A percentile compares a stretch with the other conserved stretches of the same genome.
These are phyloP conservation scores for Backusella psychrophila DNA, from an alignment of 192 early-diverging fungal genomes.

Conservation along the genomic window DNA sequence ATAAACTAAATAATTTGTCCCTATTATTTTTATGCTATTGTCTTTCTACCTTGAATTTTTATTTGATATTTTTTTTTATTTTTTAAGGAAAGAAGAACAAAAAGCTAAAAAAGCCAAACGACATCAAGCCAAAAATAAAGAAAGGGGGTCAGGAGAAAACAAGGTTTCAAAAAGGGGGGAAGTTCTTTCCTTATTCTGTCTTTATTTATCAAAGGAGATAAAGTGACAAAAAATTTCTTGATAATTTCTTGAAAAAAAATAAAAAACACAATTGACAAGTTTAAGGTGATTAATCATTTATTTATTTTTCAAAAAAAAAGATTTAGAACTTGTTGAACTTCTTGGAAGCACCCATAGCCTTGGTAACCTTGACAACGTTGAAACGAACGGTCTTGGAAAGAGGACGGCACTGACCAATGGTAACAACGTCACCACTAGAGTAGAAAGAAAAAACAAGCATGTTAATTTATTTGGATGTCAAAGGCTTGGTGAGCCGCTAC, in stretches of 20 bases:
- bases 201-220: neutral
- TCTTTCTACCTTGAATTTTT: neutral
- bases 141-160: neutral
- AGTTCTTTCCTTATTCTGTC: neutral
- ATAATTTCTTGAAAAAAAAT: neutral
- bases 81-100: neutral
- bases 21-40: neutral
- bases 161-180: neutral
- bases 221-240: neutral
- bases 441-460: neutral
- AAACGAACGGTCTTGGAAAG: slow-evolving; percentile 99
- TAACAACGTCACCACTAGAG: slow-evolving; percentile 82
- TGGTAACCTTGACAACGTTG: slow-evolving; percentile 98
- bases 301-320: neutral
- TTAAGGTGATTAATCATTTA: neutral
- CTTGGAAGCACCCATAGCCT: slow-evolving; percentile 80
- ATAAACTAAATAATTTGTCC: neutral
- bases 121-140: neutral
- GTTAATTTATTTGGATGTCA: slow-evolving; percentile 14
- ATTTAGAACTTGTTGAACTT: slow-evolving; percentile 88
- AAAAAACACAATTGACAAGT: neutral
- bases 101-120: neutral
- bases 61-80: slow-evolving; percentile 2
- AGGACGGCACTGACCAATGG: slow-evolving; percentile 98
- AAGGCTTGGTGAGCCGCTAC: slow-evolving; percentile 45